Base-by-base conservation (phyloP, 306 rosid genomes). In the Gastrolobium villosum region DNA sequence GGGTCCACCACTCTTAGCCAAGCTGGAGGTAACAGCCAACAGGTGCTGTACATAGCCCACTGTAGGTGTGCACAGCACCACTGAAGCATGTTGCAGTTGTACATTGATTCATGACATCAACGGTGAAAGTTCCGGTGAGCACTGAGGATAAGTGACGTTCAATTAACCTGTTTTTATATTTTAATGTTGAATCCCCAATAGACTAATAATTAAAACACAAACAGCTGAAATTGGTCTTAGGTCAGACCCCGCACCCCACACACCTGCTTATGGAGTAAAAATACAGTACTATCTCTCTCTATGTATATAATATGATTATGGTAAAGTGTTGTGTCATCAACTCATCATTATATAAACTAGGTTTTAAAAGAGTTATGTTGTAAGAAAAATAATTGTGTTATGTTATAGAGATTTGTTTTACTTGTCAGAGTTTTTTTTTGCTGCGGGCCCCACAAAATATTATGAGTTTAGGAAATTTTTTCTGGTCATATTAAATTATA, bases 71-170 rank as follows among this genome's bases (percentile, higher is more conserved):
- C 9, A 34, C 34, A 15, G 76, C 71, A 46, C 10, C 39, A 49
- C 26, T 28, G 74, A 85, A 83, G 75, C 28, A 68, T 78, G 48
- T 62, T 63, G 26, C n/a, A n/a, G 53, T 40, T 67, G 3, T 52
- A 81, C 48, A 79, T 79, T 75, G 77, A 83, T 76, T 70, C 44
- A 71, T 74, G 30, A 63, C 49, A 79, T 65, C 45, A 49, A 67
- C 43, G 70, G 80, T 30, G 85, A 76, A 64, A 62, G 66, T 63
- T 39, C 5, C 8, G 13, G 76, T 43, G 65, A 56, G 72, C 89
- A 71, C 77, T 64, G 32, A 20, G 10, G 66, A n/a, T 74, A 36
- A 71, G 68, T 65, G 84, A 82, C 74, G 77, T 62, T 44, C 55
- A 62, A 74, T 52, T 44, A 69, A 48, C 50, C 32, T 3, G 11